Conservation (phyloP, 345 rosid genomes). For the Tarenaya hassleriana region DNA sequence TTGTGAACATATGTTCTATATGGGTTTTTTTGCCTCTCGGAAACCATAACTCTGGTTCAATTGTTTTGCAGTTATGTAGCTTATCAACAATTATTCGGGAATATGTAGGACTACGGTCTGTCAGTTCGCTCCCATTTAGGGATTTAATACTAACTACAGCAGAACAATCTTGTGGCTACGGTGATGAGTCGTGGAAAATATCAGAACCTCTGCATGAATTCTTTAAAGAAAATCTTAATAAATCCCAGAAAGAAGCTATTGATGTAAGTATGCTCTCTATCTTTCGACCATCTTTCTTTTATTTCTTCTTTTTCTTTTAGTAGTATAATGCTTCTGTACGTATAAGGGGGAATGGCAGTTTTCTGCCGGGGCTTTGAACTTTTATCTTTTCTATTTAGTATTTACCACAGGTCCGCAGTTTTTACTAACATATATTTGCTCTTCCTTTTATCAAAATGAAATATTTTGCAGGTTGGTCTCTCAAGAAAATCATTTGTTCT, state of each 20-base stretch:
- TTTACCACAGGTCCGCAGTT: constrained; percentile 9
- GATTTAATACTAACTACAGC: constrained; percentile 65
- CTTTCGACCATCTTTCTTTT: neutral
- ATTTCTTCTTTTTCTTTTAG: constrained; percentile 8
- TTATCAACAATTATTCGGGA: constrained; percentile 90
- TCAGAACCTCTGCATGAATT: constrained; percentile 56
- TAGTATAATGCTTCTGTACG: neutral
- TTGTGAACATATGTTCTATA: constrained; percentile 8
- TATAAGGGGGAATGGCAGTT: neutral
- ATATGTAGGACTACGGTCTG: constrained; percentile 68
- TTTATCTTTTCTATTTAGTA: neutral
- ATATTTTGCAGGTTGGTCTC: constrained; percentile 74
- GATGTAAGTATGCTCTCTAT: constrained; percentile 45
- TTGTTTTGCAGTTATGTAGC: constrained; percentile 65
- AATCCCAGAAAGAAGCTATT: constrained; percentile 81
- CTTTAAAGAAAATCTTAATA: constrained; percentile 59
- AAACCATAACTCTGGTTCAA: too few relatives aligned
- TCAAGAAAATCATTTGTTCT: constrained; percentile 71
- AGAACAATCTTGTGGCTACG: constrained; percentile 42
- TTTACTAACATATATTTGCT: constrained; percentile 14
- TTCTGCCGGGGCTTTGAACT: neutral
- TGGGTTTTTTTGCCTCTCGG: too few relatives aligned
- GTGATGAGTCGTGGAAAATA: constrained; percentile 74
- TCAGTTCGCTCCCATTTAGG: constrained; percentile 83
- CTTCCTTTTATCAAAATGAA: constrained; percentile 2